A percentile compares a stretch with the other conserved stretches of the same genome.
Evolutionary conservation across 179 eudicot species (phyloP).

Genomic region (Spinacia oleracea): DNA sequence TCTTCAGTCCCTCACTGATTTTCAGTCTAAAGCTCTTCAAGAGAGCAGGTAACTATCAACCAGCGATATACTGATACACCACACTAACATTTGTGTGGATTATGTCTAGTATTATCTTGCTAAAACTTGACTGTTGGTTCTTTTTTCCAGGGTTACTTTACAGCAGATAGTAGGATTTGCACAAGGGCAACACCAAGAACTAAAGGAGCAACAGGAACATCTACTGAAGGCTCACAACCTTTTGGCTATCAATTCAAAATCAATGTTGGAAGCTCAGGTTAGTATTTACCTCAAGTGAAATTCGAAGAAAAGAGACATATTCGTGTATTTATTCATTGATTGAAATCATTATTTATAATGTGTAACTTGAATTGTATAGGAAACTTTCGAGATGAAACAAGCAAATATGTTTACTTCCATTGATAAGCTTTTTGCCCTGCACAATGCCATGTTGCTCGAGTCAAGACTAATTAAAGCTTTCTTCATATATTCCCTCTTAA

Average conservation of each 20-base stretch:
- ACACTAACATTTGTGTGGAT: too few relatives aligned
- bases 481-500: constrained; percentile 48
- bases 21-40: constrained; percentile 68
- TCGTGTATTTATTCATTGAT: too few relatives aligned
- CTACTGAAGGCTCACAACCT: constrained; percentile 68
- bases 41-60: constrained; percentile 63
- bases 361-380: constrained; percentile 37
- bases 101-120: too few relatives aligned
- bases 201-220: constrained; percentile 53
- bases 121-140: not conserved
- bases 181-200: constrained; percentile 61
- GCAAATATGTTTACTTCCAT: constrained; percentile 69
- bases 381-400: constrained; percentile 75
- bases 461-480: constrained; percentile 67
- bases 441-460: constrained; percentile 71
- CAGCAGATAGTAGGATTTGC: constrained; percentile 60
- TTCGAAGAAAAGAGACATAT: not conserved
- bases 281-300: not conserved
- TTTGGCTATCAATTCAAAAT: constrained; percentile 55
- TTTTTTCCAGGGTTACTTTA: constrained; percentile 43
- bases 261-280: constrained; percentile 84
- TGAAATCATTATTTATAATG: not conserved
- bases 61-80: not conserved
- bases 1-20: constrained; percentile 50
- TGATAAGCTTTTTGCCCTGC: constrained; percentile 74